These are phyloP conservation scores for Neospermospora avenae DNA, from an alignment of 2,329 filamentous ascomycete species.

Conservation along the genomic window DNA sequence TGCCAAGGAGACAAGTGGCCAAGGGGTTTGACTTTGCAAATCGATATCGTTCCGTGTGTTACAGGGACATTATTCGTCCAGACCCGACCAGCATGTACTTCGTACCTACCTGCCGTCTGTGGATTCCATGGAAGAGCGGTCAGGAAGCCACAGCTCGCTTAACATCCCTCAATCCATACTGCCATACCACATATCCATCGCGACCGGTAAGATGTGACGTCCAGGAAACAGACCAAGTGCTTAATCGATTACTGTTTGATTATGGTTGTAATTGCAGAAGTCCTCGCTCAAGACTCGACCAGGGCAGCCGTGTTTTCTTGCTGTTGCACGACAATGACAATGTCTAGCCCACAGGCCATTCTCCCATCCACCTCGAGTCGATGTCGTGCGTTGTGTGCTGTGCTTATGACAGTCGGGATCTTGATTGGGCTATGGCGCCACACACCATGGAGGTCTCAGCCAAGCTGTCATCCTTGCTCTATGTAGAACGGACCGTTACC, in stretches of 20 bases:
- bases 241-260: too few relatives aligned
- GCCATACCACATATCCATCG: too few relatives aligned
- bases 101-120: constrained; percentile 1
- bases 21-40: neutral
- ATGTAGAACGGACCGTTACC: constrained; percentile 30
- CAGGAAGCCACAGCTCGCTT: constrained; percentile 3
- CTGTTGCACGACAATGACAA: neutral
- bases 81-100: neutral
- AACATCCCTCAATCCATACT: neutral
- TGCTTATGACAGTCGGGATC: constrained; percentile 11
- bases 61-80: neutral
- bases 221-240: too few relatives aligned
- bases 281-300: neutral
- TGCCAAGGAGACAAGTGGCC: neutral
- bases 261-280: neutral
- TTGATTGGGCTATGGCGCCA: constrained; percentile 20
- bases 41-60: neutral
- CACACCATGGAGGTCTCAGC: constrained; percentile 18
- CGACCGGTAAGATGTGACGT: neutral
- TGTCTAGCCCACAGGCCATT: neutral
- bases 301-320: neutral
- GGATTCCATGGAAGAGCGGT: constrained; percentile 7
- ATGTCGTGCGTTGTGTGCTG: constrained; percentile 27
- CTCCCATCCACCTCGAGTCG: constrained; percentile 3
- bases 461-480: constrained; percentile 21